phyloP scores from a whole-genome alignment of 495 filamentous ascomycete species.

The Neurospora discreta region DNA sequence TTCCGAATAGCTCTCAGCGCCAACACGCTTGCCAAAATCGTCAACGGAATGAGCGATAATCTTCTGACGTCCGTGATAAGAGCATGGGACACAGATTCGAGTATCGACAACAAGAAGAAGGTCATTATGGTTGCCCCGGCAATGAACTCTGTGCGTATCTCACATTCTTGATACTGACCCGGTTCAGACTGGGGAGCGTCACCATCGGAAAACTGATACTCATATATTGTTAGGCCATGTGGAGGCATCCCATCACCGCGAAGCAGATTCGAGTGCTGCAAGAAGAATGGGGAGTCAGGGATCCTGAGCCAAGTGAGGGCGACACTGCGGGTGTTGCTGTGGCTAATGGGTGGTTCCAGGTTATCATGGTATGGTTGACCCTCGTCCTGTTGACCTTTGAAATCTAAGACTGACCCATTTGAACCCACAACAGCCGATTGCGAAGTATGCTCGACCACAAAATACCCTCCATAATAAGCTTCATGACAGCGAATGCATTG shows the following conservation, averaged over 20 bases:
- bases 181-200: background rate
- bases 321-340: conserved; percentile 8
- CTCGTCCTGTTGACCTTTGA: background rate
- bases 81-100: conserved; percentile 73
- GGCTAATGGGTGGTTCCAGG: conserved; percentile 58
- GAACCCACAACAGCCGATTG: conserved; percentile 5
- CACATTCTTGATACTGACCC: background rate
- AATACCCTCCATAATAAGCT: background rate
- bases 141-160: conserved; percentile 21
- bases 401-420: background rate
- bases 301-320: conserved; percentile 32
- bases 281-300: conserved; percentile 62
- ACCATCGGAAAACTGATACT: background rate
- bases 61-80: conserved; percentile 57
- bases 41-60: conserved; percentile 23
- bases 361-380: conserved; percentile 39
- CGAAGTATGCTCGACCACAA: conserved; percentile 1
- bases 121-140: conserved; percentile 48
- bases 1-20: conserved; percentile 33
- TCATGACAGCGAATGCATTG: background rate
- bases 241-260: conserved; percentile 67
- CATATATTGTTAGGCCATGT: conserved; percentile 50
- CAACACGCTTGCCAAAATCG: conserved; percentile 64
- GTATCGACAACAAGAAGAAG: conserved; percentile 43
- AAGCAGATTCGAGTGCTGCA: conserved; percentile 57